Evolutionary conservation across 129 eudicot genomes (phyloP), one percentile per base, ranked within the genome.

Genomic region (Helianthus tuberosus): DNA sequence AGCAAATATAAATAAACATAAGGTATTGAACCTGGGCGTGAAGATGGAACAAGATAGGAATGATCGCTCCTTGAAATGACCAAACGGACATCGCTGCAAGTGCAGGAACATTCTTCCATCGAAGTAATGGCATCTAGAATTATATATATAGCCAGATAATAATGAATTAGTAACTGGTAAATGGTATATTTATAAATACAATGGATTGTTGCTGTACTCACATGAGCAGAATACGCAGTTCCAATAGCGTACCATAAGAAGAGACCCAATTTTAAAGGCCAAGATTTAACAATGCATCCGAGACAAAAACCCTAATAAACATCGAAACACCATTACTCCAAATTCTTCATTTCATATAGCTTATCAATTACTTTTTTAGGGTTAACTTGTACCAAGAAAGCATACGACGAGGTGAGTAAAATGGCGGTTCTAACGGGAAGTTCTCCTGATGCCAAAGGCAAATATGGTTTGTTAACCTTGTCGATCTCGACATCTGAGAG

Each of bases 401-500:
- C 83, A 44, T 79, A 79, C 20, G 54, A 46, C 14, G 74, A 79
- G 78, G 83, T 79, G 36, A 79, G 78, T 12, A 72, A 68, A 54
- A 79, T 11, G 44, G 53, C 78, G 9, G 69, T 55, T 79, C 39
- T 54, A 44, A 79, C 73, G 0, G 74, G 64, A 72, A 79, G 83
- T 66, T 79, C 78, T 13, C 83, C 83, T 0, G 83, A 79, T 43
- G 78, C 78, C 32, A 79, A 72, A 13, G 71, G 73, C 78, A 79
- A 72, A 79, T 79, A 79, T 54, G 83, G 83, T 52, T 79, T 79
- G 78, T 79, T 79, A 72, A 79, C 74, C 62, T 79, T 79, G 73
- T 79, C 83, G n/a, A 79, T 72, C 17, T 79, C 74, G 5, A 72
- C 54, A 54, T 79, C 83, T 5, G 83, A 72, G 35, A 79, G 74